A percentile compares a stretch with the other conserved stretches of the same genome.
These are phyloP conservation scores for Clausena lansium DNA, from an alignment of 345 rosid species.

Conservation along the genomic window DNA sequence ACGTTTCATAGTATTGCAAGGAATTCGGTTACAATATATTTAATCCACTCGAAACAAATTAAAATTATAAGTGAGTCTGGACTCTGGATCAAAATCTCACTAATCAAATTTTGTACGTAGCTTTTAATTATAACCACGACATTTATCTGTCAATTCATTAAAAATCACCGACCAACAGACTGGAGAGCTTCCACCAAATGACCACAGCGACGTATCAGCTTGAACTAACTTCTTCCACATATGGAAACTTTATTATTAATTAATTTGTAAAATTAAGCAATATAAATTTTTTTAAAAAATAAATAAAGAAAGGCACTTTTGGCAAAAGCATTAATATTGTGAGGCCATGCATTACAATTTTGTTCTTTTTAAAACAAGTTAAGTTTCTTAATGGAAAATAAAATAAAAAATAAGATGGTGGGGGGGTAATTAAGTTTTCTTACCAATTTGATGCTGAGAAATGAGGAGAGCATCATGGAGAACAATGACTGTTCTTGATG, in stretches of 20 bases:
- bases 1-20: neutral
- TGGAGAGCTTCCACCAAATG: no score
- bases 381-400: neutral
- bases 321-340: neutral
- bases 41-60: neutral
- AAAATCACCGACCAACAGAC: neutral
- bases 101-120: neutral
- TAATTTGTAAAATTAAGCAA: no score
- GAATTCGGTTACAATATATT: neutral
- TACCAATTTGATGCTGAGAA: conserved; percentile 83
- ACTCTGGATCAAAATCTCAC: neutral
- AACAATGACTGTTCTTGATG: conserved; percentile 81
- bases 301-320: neutral
- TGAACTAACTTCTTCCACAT: neutral
- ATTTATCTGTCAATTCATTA: no score
- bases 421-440: neutral
- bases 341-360: no score
- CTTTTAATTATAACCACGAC: no score
- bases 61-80: no score
- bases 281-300: no score
- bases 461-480: conserved; percentile 67
- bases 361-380: no score
- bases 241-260: neutral
- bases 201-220: neutral
- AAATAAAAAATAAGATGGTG: neutral